Conservation (phyloP, 163 green algal genomes). For the Chloroidium sp. region DNA sequence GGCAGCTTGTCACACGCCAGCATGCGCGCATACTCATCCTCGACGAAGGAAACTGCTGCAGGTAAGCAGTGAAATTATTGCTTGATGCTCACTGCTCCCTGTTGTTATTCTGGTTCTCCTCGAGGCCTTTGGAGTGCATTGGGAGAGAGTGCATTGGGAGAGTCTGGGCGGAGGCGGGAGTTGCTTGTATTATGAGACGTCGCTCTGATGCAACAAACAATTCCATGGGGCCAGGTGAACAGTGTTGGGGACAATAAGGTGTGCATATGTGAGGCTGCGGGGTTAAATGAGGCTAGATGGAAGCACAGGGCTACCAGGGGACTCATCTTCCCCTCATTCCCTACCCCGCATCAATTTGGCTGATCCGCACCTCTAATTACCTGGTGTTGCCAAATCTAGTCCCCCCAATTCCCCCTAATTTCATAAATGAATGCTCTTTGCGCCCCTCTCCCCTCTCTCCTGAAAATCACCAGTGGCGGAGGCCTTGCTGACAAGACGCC, state of each 20-base stretch:
- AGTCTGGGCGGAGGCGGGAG: background rate
- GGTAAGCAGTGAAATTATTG: conserved; percentile 4
- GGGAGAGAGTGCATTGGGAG: background rate
- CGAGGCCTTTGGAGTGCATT: background rate
- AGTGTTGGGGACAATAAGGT: no score
- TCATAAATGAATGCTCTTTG: background rate
- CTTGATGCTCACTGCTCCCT: background rate
- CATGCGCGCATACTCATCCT: conserved; percentile 34
- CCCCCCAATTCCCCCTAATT: no score
- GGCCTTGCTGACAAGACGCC: background rate
- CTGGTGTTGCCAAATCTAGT: background rate
- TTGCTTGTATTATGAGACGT: background rate
- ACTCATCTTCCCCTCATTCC: no score
- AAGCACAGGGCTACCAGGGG: no score
- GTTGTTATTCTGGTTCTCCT: background rate
- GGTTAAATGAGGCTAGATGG: no score
- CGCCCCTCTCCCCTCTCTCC: background rate
- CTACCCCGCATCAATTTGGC: no score
- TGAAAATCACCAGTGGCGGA: background rate
- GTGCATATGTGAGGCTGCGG: no score
- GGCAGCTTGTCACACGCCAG: background rate
- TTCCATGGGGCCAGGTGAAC: no score
- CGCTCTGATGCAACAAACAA: background rate
- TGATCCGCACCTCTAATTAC: background rate
- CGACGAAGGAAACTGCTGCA: conserved; percentile 29